These are phyloP conservation scores for Tieghemostelium lacteum DNA, from an alignment of 78 protist genomes.

Conservation along the genomic window DNA sequence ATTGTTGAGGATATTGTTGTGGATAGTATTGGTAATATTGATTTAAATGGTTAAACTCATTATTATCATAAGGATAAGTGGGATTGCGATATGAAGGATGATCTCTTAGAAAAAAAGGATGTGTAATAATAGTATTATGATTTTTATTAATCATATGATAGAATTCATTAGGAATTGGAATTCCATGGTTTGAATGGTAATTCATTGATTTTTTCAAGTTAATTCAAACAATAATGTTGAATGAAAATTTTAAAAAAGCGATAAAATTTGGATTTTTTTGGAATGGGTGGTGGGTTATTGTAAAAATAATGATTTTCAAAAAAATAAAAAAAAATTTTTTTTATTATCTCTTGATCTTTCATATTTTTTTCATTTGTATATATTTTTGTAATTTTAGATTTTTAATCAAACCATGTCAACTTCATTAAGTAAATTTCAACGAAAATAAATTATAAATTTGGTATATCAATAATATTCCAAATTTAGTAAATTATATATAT, in stretches of 20 bases:
- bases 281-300: neutral
- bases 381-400: neutral
- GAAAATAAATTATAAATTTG: no score
- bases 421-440: neutral
- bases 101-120: constrained; percentile 1
- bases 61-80: neutral
- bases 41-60: no score
- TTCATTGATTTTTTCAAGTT: neutral
- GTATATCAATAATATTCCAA: no score
- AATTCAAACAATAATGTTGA: neutral
- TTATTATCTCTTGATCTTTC: no score
- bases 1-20: neutral
- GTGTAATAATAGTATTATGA: neutral
- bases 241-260: neutral
- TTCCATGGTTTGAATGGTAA: neutral
- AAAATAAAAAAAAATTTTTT: no score
- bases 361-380: neutral
- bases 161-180: neutral
- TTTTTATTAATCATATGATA: no score
- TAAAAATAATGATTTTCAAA: no score
- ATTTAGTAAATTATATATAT: no score
- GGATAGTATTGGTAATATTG: neutral
- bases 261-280: no score
- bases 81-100: neutral
- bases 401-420: neutral